phyloP scores from a whole-genome alignment of 2,329 filamentous ascomycete genomes.

The Lecanicillium sp. region DNA sequence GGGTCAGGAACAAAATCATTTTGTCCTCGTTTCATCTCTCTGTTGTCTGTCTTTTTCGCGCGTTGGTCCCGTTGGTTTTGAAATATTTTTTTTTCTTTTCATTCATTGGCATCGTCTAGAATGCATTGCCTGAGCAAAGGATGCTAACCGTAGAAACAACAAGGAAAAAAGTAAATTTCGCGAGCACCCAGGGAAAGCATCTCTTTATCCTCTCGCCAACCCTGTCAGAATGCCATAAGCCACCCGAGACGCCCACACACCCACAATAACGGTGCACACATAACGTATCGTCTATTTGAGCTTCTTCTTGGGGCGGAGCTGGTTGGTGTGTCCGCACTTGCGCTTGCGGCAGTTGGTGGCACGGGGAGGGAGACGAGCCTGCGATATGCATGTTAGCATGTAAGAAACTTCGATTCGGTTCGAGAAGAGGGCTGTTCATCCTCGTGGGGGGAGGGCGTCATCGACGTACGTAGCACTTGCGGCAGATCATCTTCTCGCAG shows the following conservation, averaged over 20 bases:
- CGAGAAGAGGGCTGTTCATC: neutral
- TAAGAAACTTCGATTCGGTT: neutral
- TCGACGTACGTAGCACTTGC: constrained; percentile 95
- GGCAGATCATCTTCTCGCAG: constrained; percentile 99
- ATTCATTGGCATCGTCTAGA: constrained; percentile 29
- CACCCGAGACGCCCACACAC: constrained; percentile 39
- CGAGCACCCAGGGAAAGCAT: constrained; percentile 28
- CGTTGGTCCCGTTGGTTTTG: too few species aligned
- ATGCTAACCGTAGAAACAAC: constrained; percentile 38
- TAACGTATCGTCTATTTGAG: constrained; percentile 59
- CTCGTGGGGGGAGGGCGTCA: neutral
- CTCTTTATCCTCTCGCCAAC: constrained; percentile 28
- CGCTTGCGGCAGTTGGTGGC: constrained; percentile 99
- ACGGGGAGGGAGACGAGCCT: constrained; percentile 87
- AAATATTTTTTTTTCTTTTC: too few species aligned
- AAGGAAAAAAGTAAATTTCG: constrained; percentile 23
- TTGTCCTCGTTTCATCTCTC: too few species aligned
- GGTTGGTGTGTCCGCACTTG: constrained; percentile 99
- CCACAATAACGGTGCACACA: constrained; percentile 20
- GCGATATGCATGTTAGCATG: constrained; percentile 13
- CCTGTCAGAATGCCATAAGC: constrained; percentile 34
- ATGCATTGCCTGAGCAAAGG: constrained; percentile 32
- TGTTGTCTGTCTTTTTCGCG: too few species aligned
- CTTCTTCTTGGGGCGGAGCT: constrained; percentile 99
- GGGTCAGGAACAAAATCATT: too few species aligned